These are phyloP conservation scores for Tilletia indica DNA, from an alignment of 1,284 basidiomycete genomes.

Conservation along the genomic window DNA sequence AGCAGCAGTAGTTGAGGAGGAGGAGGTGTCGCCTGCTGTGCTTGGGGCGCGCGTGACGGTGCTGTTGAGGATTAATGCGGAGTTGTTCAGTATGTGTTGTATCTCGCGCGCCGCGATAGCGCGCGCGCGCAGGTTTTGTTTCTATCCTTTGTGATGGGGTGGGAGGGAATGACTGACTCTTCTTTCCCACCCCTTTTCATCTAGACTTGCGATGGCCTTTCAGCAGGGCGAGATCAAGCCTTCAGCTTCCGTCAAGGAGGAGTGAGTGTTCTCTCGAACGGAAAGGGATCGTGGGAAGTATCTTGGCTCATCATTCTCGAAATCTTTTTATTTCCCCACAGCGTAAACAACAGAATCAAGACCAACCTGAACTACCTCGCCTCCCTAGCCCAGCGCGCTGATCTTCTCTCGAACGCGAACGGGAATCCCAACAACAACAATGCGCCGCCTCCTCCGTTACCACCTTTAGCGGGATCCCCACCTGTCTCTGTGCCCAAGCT, in stretches of 20 bases:
- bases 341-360: not conserved
- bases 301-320: not conserved
- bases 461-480: not conserved
- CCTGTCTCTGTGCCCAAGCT: not conserved
- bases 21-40: not conserved
- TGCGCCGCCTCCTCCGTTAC: not conserved
- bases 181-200: not conserved
- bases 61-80: slow-evolving; percentile 1
- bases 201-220: not conserved
- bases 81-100: slow-evolving; percentile 2
- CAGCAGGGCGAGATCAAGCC: slow-evolving; percentile 8
- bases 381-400: not conserved
- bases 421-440: not conserved
- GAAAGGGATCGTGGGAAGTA: too few relatives aligned
- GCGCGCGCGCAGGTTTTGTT: not conserved
- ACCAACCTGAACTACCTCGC: slow-evolving; percentile 2
- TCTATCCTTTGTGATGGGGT: not conserved
- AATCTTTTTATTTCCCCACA: not conserved
- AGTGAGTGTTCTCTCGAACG: not conserved
- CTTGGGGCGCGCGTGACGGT: not conserved
- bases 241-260: not conserved
- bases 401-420: not conserved
- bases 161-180: too few relatives aligned
- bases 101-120: too few relatives aligned
- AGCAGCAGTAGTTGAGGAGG: not conserved